Evolutionary conservation across 805 yeast species (phyloP).

Genomic region (Helenozyma baotianmanensis): DNA sequence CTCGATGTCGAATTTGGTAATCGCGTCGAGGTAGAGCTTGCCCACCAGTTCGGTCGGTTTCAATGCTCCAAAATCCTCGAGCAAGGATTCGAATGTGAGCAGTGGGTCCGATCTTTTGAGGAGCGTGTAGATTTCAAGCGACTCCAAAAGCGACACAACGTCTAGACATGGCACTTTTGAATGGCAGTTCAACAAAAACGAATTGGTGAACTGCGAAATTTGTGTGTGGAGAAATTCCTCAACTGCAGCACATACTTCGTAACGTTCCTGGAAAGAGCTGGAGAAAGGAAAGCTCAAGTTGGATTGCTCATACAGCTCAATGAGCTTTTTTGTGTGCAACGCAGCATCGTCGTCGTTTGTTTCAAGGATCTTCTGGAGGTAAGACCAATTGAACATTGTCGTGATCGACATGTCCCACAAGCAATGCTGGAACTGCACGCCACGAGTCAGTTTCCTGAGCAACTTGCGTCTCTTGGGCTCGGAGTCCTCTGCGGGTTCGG

Average conservation of each 20-base stretch:
- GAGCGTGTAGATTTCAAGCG: constrained; percentile 22
- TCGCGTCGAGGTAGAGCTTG: constrained; percentile 1
- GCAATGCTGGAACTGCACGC: constrained; percentile 10
- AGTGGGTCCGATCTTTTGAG: constrained; percentile 15
- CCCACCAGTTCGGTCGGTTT: constrained; percentile 3
- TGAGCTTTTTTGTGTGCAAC: constrained; percentile 2
- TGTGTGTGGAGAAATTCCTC: constrained; percentile 18
- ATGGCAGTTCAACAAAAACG: constrained; percentile 29
- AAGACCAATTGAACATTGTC: constrained; percentile 27
- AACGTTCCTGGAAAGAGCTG: constrained; percentile 11
- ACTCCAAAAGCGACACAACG: constrained; percentile 25
- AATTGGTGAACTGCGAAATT: constrained; percentile 19
- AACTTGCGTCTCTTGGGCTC: constrained; percentile 1
- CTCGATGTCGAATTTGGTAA: constrained; percentile 7
- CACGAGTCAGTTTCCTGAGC: not conserved
- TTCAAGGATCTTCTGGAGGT: constrained; percentile 13
- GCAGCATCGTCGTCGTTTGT: constrained; percentile 10
- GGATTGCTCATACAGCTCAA: constrained; percentile 3
- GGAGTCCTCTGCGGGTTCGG: not conserved
- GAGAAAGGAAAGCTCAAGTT: not conserved
- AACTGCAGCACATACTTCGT: constrained; percentile 8
- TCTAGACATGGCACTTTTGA: constrained; percentile 32
- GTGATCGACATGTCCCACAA: constrained; percentile 35
- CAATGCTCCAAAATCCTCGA: constrained; percentile 10
- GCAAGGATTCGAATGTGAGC: constrained; percentile 16